Evolutionary conservation across 176 grass and related monocot species (phyloP).

Genomic region (Triticum turgidum): DNA sequence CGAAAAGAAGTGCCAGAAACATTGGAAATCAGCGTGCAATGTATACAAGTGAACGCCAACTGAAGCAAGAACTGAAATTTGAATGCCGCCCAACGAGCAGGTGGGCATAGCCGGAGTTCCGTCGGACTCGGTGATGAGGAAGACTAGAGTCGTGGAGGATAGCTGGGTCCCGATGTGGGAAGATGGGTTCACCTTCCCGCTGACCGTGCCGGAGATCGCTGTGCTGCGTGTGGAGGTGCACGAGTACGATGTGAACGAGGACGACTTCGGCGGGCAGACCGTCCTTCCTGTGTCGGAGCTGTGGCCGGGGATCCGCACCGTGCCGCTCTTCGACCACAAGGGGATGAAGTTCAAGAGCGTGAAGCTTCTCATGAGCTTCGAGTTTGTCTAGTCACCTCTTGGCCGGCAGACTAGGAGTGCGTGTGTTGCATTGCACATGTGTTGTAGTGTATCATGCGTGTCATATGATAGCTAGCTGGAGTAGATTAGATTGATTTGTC

Average conservation of each 20-base stretch:
- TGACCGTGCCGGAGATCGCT: constrained; percentile 82
- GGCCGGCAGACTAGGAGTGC: background rate
- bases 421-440: constrained; percentile 12
- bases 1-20: constrained; percentile 33
- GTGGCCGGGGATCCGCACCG: constrained; percentile 66
- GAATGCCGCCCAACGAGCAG: constrained; percentile 36
- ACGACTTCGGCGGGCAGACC: constrained; percentile 90
- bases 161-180: constrained; percentile 81
- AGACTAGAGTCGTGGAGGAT: constrained; percentile 87
- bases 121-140: constrained; percentile 81
- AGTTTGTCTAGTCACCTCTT: constrained; percentile 47
- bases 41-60: background rate
- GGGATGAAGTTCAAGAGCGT: constrained; percentile 70
- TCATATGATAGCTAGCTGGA: background rate
- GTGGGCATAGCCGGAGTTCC: constrained; percentile 94
- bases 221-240: constrained; percentile 93
- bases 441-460: background rate
- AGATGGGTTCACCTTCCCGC: constrained; percentile 72
- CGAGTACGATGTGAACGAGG: constrained; percentile 86
- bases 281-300: constrained; percentile 69
- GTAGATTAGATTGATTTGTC: background rate
- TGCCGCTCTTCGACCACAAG: constrained; percentile 65
- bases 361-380: constrained; percentile 85
- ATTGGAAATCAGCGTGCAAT: background rate
- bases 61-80: background rate